Base-by-base conservation (phyloP, 805 yeast genomes). In the Candida suzukii region DNA sequence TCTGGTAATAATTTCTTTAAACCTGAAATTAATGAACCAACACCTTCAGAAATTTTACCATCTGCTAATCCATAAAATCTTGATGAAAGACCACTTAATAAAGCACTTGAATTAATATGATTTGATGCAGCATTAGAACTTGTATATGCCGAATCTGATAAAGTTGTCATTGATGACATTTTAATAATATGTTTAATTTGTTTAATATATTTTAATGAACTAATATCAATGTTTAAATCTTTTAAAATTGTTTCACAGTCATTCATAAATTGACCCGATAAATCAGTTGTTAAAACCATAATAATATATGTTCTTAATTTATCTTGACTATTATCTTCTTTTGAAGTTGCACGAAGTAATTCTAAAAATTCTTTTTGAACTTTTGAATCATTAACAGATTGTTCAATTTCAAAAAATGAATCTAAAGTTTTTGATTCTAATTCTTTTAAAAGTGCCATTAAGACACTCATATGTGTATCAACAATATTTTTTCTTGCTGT, bases 401-500 rank as follows among this genome's bases (percentile, higher is more conserved):
- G 97, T 64, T 93, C 99, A 46, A 93, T 79, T 64, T 93, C 98
- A 60, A 91, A 93, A 51, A 90, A 84, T 42, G 88, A 79, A 54
- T 95, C 99, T 50, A 93, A 71, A 16, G 82, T 81, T 49, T 91
- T 83, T n/a, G 83, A 80, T 53, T 91, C 93, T 45, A 93, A 70
- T 49, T 88, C 88, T 55, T 81, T 79, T 45, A 93, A 73, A 40
- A 93, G 67, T 17, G 88, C 76, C 10, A 96, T 86, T 46, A 95
- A 77, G 21, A 93, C 90, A 54, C 87, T 88, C 96, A 93, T 91
- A 64, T 93, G 99, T 81, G 87, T 85, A 65, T 93, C 99, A 51
- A 93, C 82, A 26, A 88, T 78, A 40, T 79, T 71, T 60, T 93
- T 93, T 52, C 95, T 77, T 7, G 88, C 85, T 0, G 97, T 87